A percentile compares a stretch with the other conserved stretches of the same genome.
phyloP scores from a whole-genome alignment of 495 filamentous ascomycete species.

The Viridothelium virens region DNA sequence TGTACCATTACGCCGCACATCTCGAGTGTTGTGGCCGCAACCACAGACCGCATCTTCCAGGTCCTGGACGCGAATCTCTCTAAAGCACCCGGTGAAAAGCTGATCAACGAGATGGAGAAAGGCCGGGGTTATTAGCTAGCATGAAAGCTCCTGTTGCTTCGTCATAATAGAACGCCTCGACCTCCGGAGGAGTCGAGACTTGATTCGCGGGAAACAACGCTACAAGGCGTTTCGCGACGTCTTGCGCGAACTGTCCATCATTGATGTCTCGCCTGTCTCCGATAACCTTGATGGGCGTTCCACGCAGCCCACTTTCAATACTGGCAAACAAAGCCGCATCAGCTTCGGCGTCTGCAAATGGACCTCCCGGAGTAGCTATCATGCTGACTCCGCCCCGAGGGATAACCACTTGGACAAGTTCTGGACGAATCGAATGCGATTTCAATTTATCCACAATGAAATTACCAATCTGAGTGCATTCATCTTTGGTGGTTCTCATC shows the following conservation, averaged over 20 bases:
- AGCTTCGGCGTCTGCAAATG: conserved; percentile 40
- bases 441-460: conserved; percentile 48
- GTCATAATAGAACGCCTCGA: conserved; percentile 2
- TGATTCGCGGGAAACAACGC: conserved; percentile 1
- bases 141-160: conserved; percentile 7
- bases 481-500: conserved; percentile 50
- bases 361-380: conserved; percentile 34
- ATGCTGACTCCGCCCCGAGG: conserved; percentile 48
- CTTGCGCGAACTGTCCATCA: conserved; percentile 39
- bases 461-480: conserved; percentile 45
- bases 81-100: conserved; percentile 47
- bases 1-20: conserved; percentile 74
- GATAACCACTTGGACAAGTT: conserved; percentile 47
- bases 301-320: conserved; percentile 29
- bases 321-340: conserved; percentile 37
- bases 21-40: conserved; percentile 51
- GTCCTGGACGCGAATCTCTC: conserved; percentile 57
- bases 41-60: conserved; percentile 51
- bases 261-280: conserved; percentile 41
- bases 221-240: conserved; percentile 33
- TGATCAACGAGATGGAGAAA: conserved; percentile 62
- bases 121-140: conserved; percentile 50
- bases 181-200: neutral
- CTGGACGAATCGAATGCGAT: conserved; percentile 29
- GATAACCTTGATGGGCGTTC: conserved; percentile 34